Percentiles rank a stretch among this genome's conserved stretches.
Evolutionary conservation across 371 early-diverging fungal genomes (phyloP).

Genomic region (Capniomyces stellatus): DNA sequence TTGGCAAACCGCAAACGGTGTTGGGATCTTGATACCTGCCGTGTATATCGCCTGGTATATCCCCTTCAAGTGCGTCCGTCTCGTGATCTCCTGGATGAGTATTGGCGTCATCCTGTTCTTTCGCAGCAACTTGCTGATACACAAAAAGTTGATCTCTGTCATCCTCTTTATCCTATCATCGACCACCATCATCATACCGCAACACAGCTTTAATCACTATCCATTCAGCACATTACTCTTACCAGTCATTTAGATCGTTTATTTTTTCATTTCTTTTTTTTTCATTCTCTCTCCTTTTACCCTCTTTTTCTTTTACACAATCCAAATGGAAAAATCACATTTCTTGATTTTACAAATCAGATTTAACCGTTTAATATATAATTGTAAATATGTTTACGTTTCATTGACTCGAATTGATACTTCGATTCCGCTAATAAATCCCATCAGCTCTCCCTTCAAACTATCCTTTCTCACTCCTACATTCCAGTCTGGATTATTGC

Average conservation of each 20-base stretch:
- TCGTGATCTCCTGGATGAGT: conserved; percentile 96
- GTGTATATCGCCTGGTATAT: conserved; percentile 98
- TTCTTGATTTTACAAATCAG: no score
- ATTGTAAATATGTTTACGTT: neutral
- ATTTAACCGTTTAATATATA: neutral
- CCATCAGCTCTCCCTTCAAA: conserved; percentile 54
- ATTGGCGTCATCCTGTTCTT: conserved; percentile 92
- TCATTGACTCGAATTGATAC: conserved; percentile 32
- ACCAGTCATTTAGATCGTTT: no score
- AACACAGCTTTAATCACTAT: no score
- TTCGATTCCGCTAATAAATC: conserved; percentile 88
- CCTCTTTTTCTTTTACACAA: no score
- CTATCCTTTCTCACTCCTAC: conserved; percentile 74
- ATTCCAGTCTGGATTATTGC: conserved; percentile 71
- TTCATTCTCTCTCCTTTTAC: no score
- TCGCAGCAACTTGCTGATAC: conserved; percentile 90
- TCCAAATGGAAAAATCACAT: no score
- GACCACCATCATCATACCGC: no score
- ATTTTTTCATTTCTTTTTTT: no score
- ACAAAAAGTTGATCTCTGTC: conserved; percentile 97
- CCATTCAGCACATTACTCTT: no score
- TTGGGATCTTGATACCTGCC: conserved; percentile 81
- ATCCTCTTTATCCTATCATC: conserved; percentile 47
- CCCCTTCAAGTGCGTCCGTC: conserved; percentile 78
- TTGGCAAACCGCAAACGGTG: conserved; percentile 63